Base-by-base conservation (phyloP, 768 basidiomycete species). In the Psilocybe subaeruginosa region DNA sequence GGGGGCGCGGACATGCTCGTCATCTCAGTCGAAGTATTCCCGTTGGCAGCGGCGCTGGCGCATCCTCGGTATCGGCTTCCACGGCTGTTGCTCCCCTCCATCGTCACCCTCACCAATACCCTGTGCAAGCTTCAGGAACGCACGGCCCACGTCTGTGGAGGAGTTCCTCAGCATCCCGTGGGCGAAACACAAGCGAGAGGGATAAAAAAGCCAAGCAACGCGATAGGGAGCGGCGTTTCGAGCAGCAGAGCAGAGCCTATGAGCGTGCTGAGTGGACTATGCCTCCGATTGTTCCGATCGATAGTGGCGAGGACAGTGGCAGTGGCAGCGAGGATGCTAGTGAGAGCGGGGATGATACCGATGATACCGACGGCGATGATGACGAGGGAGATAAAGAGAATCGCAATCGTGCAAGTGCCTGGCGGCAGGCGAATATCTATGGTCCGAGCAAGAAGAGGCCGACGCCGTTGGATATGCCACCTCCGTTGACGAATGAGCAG, bases 181-280 rank as follows among this genome's bases (percentile, higher is more conserved):
- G 35, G 12, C 17, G 50, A 30, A 53, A 53, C 51, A 53, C 31
- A 4, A 50, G 29, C 29, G 33, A 53, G 19, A 53, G 33, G 33
- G 37, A 17, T 0, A 33, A 37, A 33, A 53, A 53, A 1, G 31
- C 17, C 14, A 53, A 37, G 11, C 12, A 14, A 27, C 31, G 51
- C n/a, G 51, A 53, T 31, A 35, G n/a, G 11, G 31, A 53, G 31
- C 31, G 51, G 14, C 51, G 51, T 5, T 16, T n/a, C 31, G 51
- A 53, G 4, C 51, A 68, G 48, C 64, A 64, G 54, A 61, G 59
- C 16, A 53, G 68, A 29, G 50, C 61, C 37, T 65, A 64, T 2
- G 60, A 61, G 27, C 46, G 60, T 46, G 35, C 51, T 4, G 51
- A 23, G 6, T 53, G 51, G 51, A 23, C 29, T 37, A 19, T 31